Base-by-base conservation (phyloP, 1,139 yeast genomes). In the Suhomyces anneliseae region DNA sequence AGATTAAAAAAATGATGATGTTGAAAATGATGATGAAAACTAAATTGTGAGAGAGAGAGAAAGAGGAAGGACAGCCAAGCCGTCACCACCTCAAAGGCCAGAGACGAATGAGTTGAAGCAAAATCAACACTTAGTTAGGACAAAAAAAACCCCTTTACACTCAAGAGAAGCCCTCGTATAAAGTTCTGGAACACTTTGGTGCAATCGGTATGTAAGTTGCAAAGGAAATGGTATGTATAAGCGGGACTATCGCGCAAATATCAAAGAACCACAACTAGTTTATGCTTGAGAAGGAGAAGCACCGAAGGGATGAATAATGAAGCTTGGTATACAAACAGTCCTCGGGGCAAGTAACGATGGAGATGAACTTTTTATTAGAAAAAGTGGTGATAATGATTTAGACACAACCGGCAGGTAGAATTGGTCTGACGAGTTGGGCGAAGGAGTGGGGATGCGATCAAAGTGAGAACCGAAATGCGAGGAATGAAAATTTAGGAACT, bases 221-320 rank as follows among this genome's bases (percentile, higher is more conserved):
- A 29, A 42, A 39, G 38, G 46, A 46, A 43, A 43, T 19, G 49
- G 49, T 43, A 46, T 46, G 49, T 46, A 40, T 46, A 46, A 43
- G 46, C 49, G 46, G 48, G 49, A 32, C 41, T 40, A 31, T 43
- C 49, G 49, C 49, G 46, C 49, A 46, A 43, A 42, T 44, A 42
- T 42, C 49, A 43, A 44, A 39, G 40, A 36, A 35, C 42, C 7
- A 29, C 9, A 9, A 11, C 11, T 11, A 29, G 32, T 9, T 9
- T 29, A 29, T 29, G 32, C 11, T 29, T 9, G 32, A 29, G n/a
- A 11, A 29, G 11, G 7, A 11, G 32, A 29, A 29, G 11, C 9
- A 9, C 32, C 32, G 11, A 29, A 29, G 32, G 24, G 24, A 4
- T 19, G 24, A 19, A 19, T 19, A 19, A 19, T 6, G 6, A 19